Percentiles rank a stretch among this genome's conserved stretches.
phyloP scores from a whole-genome alignment of 139 green algal genomes.

The Ostreobium quekettii region DNA sequence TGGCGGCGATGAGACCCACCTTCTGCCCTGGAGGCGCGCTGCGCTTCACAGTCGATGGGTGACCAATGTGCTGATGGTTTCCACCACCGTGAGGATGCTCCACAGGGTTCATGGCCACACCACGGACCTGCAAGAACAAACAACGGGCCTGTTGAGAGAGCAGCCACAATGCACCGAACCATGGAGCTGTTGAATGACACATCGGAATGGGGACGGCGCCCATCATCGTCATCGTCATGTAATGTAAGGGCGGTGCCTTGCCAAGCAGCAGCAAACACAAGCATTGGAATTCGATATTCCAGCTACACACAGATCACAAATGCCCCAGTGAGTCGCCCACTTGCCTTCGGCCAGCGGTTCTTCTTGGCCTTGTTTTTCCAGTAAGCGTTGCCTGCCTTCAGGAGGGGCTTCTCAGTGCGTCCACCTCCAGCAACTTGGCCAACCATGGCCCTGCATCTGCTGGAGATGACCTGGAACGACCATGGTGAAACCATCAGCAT shows the following conservation, averaged over 20 bases:
- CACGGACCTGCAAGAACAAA: slow-evolving; percentile 60
- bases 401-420: slow-evolving; percentile 98
- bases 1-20: slow-evolving; percentile 62
- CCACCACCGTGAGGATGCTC: slow-evolving; percentile 99
- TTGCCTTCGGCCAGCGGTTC: slow-evolving; percentile 77
- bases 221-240: too few species aligned
- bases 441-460: slow-evolving; percentile 83
- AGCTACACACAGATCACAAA: too few species aligned
- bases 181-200: too few species aligned
- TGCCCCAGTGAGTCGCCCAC: background rate
- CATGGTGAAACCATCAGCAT: too few species aligned
- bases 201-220: too few species aligned
- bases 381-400: slow-evolving; percentile 94
- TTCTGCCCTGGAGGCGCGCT: slow-evolving; percentile 75
- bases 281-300: too few species aligned
- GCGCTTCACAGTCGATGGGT: slow-evolving; percentile 90
- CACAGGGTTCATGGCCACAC: slow-evolving; percentile 99
- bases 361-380: slow-evolving; percentile 97
- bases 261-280: too few species aligned
- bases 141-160: too few species aligned
- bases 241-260: too few species aligned
- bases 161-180: too few species aligned
- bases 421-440: slow-evolving; percentile 95
- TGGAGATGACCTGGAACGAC: slow-evolving; percentile 81
- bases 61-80: slow-evolving; percentile 99